phyloP scores from a whole-genome alignment of 2,329 filamentous ascomycete genomes.

The Beauveria scarabaeidicola region DNA sequence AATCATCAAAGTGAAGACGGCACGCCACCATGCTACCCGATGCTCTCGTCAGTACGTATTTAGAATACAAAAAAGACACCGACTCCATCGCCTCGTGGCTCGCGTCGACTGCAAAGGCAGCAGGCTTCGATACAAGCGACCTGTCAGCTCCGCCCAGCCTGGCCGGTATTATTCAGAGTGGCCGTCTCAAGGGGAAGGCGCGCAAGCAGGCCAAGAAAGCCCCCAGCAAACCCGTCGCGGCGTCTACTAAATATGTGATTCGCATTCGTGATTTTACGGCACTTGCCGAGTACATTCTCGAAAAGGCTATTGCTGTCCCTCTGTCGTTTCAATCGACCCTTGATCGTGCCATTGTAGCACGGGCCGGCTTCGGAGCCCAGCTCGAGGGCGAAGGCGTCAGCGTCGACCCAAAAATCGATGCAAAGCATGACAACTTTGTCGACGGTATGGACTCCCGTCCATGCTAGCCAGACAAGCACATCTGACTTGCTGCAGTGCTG shows the following conservation, averaged over 20 bases:
- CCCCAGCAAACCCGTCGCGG: not conserved
- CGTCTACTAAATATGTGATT: conserved; percentile 8
- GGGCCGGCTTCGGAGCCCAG: conserved; percentile 13
- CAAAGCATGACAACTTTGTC: not conserved
- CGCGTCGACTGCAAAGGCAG: conserved; percentile 13
- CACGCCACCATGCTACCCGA: conserved; percentile 8
- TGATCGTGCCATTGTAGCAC: conserved; percentile 14
- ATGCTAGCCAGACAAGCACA: not conserved
- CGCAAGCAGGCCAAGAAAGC: not conserved
- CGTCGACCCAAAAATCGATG: not conserved
- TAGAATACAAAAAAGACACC: conserved; percentile 17
- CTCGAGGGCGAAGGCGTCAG: not conserved
- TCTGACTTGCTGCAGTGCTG: not conserved
- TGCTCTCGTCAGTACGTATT: conserved; percentile 12
- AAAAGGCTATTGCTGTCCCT: conserved; percentile 12
- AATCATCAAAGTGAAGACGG: not conserved
- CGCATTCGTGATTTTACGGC: conserved; percentile 15
- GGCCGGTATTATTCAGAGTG: not conserved
- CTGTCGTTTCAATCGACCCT: conserved; percentile 11
- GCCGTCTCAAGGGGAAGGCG: not conserved
- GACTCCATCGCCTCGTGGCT: conserved; percentile 16
- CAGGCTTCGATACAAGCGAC: conserved; percentile 8
- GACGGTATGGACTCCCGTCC: not conserved
- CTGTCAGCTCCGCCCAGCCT: not conserved
- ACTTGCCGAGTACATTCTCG: conserved; percentile 11